A percentile compares a stretch with the other conserved stretches of the same genome.
Conservation (phyloP, 495 filamentous ascomycete genomes). For the Daldinia grandis region DNA sequence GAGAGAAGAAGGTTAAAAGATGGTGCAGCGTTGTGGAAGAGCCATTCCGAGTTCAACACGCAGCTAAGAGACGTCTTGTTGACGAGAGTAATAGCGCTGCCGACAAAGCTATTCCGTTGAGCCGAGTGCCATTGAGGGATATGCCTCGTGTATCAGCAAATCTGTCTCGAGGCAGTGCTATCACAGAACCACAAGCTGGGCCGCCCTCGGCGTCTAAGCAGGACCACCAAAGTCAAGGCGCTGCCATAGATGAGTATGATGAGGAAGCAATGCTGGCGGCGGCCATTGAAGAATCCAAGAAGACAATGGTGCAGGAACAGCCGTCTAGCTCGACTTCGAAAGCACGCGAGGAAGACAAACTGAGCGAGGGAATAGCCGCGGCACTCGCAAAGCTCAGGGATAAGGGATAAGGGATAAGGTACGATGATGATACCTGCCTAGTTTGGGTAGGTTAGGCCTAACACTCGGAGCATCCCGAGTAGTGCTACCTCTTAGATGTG, state of each 20-base stretch:
- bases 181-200: constrained; percentile 30
- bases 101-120: constrained; percentile 53
- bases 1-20: constrained; percentile 88
- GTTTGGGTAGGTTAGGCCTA: constrained; percentile 20
- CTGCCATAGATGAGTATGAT: constrained; percentile 47
- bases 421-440: constrained; percentile 42
- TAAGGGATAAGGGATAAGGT: constrained; percentile 52
- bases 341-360: constrained; percentile 46
- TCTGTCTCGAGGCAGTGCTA: constrained; percentile 32
- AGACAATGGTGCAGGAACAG: constrained; percentile 32
- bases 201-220: constrained; percentile 2
- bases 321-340: constrained; percentile 25
- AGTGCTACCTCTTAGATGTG: constrained; percentile 8
- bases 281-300: constrained; percentile 52
- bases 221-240: constrained; percentile 16
- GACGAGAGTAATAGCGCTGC: constrained; percentile 21
- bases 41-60: constrained; percentile 78
- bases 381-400: constrained; percentile 61
- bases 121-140: constrained; percentile 48
- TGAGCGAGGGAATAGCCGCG: constrained; percentile 62
- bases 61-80: constrained; percentile 62
- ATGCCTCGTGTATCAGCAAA: constrained; percentile 43
- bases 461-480: constrained; percentile 20
- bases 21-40: constrained; percentile 85
- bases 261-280: constrained; percentile 61